Evolutionary conservation across 2,329 filamentous ascomycete genomes (phyloP), one percentile per base, ranked within the genome.

Genomic region (Alternaria ethzedia): DNA sequence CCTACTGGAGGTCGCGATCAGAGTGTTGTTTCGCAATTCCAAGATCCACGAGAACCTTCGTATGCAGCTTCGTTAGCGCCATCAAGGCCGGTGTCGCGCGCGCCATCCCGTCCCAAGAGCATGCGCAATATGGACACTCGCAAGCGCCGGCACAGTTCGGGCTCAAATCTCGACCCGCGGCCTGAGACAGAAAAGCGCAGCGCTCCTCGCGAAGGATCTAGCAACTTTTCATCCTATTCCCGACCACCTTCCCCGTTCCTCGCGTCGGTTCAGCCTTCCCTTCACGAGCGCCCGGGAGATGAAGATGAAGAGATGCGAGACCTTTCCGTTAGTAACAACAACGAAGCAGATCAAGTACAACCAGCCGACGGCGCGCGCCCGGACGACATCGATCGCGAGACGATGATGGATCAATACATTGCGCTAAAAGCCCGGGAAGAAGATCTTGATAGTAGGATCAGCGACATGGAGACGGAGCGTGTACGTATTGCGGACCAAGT

Each of bases 381-480:
- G 5, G 23, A 26, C 15, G 41, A 21, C 28, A 6, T 36, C 21
- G 30, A 41, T 1, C 58, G 44, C 3, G 51, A 55, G 3, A 30
- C 23, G 26, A 49, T 61, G 44, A 41, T 61, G 25, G 58, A 61
- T 30, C 54, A 56, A 30, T 61, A 61, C 17, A 50, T 61, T 20
- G 21, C 26, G 8, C 28, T 61, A 3, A 52, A 56, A 6, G 44
- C 51, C 20, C 21, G 43, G 20, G 43, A 61, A 56, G 58, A 61
- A 20, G 58, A 56, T 13, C 43, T 55, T 44, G 51, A 61, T 6
- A 28, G 28, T 13, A 30, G 25, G 8, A 61, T 61, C 23, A 36
- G 17, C 8, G 51, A 55, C 5, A 36, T 46, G 12, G 58, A 56
- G 51, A 26, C 13, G 6, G 44, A 56, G 26, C 51, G 51, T 44